Evolutionary conservation across 2,329 filamentous ascomycete genomes (phyloP).

Genomic region (Drechslerella stenobrocha): DNA sequence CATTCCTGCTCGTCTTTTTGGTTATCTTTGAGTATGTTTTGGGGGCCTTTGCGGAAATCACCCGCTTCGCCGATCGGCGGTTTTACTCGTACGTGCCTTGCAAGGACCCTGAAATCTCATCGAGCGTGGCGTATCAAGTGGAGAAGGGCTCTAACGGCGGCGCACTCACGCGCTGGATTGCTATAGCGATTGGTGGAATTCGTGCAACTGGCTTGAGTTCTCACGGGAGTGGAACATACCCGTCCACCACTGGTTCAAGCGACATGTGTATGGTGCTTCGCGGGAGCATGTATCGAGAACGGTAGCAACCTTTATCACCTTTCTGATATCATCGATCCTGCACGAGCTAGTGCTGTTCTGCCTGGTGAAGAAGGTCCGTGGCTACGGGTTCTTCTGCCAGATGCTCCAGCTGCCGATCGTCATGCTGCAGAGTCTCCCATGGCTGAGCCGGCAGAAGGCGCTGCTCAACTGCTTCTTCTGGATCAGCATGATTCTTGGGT

Average conservation of each 20-base stretch:
- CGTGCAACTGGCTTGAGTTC: constrained; percentile 91
- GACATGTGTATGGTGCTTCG: constrained; percentile 88
- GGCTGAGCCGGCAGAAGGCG: constrained; percentile 72
- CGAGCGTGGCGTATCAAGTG: not conserved
- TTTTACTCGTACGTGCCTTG: constrained; percentile 83
- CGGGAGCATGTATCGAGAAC: constrained; percentile 73
- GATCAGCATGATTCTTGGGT: constrained; percentile 84
- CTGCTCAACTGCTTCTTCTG: constrained; percentile 90
- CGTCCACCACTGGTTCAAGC: constrained; percentile 89
- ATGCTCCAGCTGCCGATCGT: constrained; percentile 97
- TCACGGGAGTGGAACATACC: constrained; percentile 97
- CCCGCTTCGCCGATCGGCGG: constrained; percentile 86
- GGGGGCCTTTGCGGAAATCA: constrained; percentile 92
- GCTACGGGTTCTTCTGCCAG: constrained; percentile 91
- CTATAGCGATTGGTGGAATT: constrained; percentile 61
- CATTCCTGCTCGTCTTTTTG: constrained; percentile 81
- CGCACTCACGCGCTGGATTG: constrained; percentile 30
- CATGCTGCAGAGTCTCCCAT: constrained; percentile 79
- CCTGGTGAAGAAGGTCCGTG: constrained; percentile 93
- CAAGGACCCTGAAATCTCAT: not conserved
- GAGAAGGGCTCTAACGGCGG: constrained; percentile 60
- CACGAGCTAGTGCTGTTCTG: constrained; percentile 97
- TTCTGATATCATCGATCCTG: constrained; percentile 82
- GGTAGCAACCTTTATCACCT: constrained; percentile 84
- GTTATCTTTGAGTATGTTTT: constrained; percentile 98